These are phyloP conservation scores for Wickerhamomyces sp. DNA, from an alignment of 1,139 yeast species.

Conservation along the genomic window DNA sequence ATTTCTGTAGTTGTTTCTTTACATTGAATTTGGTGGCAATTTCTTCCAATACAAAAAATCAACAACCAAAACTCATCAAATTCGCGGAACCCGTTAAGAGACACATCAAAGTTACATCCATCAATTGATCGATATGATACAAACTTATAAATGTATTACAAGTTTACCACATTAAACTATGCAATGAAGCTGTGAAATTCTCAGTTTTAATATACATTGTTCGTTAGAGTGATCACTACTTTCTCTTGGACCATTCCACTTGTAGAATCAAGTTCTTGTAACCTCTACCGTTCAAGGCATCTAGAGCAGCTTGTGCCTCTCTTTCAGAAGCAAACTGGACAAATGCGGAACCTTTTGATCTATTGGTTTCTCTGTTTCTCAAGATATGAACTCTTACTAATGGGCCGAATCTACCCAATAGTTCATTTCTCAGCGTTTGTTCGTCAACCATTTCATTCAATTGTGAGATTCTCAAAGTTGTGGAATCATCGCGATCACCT, in stretches of 20 bases:
- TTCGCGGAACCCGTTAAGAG: background rate
- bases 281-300: slow-evolving; percentile 84
- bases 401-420: slow-evolving; percentile 69
- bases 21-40: slow-evolving; percentile 10
- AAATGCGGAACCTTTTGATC: slow-evolving; percentile 96
- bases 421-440: slow-evolving; percentile 68
- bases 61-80: background rate
- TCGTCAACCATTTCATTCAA: slow-evolving; percentile 84
- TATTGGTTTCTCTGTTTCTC: slow-evolving; percentile 90
- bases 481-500: slow-evolving; percentile 73
- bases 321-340: slow-evolving; percentile 71
- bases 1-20: background rate
- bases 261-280: slow-evolving; percentile 85
- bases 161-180: too few relatives aligned
- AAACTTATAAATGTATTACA: too few relatives aligned
- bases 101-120: background rate
- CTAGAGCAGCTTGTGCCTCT: slow-evolving; percentile 75
- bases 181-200: too few relatives aligned
- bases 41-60: background rate
- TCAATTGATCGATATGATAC: too few relatives aligned
- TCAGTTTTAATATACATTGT: background rate
- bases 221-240: slow-evolving; percentile 1
- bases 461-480: slow-evolving; percentile 89
- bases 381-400: slow-evolving; percentile 81
- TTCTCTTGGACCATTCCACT: slow-evolving; percentile 57